Evolutionary conservation across 2,329 filamentous ascomycete genomes (phyloP), one percentile per base, ranked within the genome.

Genomic region (Microsporum audouinii): DNA sequence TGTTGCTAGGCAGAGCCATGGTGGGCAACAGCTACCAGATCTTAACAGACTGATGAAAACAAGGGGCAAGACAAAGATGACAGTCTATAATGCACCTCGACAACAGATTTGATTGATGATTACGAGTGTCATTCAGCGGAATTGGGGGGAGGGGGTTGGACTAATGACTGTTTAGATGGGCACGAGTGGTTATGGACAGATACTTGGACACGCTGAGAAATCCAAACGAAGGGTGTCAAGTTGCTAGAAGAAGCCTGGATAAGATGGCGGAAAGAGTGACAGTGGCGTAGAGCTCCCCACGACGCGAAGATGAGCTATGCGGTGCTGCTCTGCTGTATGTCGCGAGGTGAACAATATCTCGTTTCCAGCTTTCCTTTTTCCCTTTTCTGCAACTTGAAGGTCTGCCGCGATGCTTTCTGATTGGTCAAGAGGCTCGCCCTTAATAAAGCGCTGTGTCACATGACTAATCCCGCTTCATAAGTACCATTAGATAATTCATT

Each of bases 1-100:
- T 82, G 60, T 84, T 78, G 62, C 76, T 61, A 27, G 64, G 59
- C 31, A 59, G 33, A 47, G 62, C 51, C 60, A 64, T 63, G 43
- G 41, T 62, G 41, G 47, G 38, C 38, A 23, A 41, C 12, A 57
- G 33, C 31, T 57, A 57, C 55, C 27, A 14, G 47, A 8, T 33
- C 3, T 27, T 5, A 53, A 14, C 55, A 39, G 33, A 41, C n/a
- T 14, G 17, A 14, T 7, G 17, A 17, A 57, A 27, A 33, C 7
- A 29, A 14, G 55, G 23, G 10, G 34, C 5, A 43, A 43, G n/a
- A 43, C 39, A 8, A 41, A 39, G 17, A 5, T 33, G 49, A 23
- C 29, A 53, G 27, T 33, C 49, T 53, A 53, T 53, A 34, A 34
- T 33, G 49, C 49, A 53, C 49, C 17, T 53, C 49, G 29, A 53